phyloP scores from a whole-genome alignment of 768 basidiomycete genomes.

The Boletus tylopilopsis region DNA sequence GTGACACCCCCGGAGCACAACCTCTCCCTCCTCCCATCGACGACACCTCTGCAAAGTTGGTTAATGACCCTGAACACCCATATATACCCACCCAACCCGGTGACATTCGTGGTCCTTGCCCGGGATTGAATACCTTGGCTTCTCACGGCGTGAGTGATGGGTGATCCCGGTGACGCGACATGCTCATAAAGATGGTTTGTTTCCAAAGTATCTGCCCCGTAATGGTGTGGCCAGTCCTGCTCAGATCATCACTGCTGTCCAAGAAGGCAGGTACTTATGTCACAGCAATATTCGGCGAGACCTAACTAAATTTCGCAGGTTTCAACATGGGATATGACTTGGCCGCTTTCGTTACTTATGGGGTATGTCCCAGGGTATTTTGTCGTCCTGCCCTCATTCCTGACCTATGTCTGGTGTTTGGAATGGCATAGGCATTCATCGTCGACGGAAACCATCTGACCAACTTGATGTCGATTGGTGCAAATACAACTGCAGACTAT shows the following conservation, averaged over 20 bases:
- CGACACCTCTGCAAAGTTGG: conserved; percentile 23
- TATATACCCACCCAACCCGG: conserved; percentile 10
- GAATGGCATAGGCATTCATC: conserved; percentile 16
- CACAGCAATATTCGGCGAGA: neutral
- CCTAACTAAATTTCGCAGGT: conserved; percentile 3
- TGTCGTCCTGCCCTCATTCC: neutral
- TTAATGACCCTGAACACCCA: conserved; percentile 18
- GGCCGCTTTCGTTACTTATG: conserved; percentile 21
- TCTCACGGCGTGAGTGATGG: conserved; percentile 24
- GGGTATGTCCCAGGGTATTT: conserved; percentile 3
- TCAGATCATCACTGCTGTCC: conserved; percentile 22
- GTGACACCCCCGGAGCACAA: conserved; percentile 21
- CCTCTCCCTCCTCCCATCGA: conserved; percentile 21
- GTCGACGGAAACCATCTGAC: conserved; percentile 28
- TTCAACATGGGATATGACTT: conserved; percentile 25
- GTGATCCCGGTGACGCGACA: neutral
- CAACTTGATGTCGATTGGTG: conserved; percentile 26
- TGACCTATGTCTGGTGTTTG: neutral
- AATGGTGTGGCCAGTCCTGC: conserved; percentile 21
- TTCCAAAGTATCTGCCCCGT: conserved; percentile 16
- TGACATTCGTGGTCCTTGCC: conserved; percentile 26
- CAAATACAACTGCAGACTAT: conserved; percentile 14
- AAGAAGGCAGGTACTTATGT: conserved; percentile 13
- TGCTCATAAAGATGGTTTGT: neutral
- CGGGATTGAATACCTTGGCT: conserved; percentile 25